These are phyloP conservation scores for Neurospora sp. DNA, from an alignment of 495 filamentous ascomycete species.

Conservation along the genomic window DNA sequence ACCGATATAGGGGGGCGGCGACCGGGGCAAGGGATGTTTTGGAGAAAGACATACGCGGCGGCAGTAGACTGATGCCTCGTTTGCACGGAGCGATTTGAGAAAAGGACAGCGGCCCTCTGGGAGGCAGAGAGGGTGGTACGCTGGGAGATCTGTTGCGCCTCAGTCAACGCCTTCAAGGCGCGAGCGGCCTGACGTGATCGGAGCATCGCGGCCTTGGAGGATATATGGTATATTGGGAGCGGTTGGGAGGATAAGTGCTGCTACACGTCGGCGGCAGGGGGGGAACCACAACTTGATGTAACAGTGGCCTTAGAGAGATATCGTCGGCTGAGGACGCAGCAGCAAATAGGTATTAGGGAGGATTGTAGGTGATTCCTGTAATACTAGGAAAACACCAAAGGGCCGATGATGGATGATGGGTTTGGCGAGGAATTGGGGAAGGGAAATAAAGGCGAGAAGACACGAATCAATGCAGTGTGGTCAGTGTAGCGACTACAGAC, in stretches of 20 bases:
- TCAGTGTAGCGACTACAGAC: neutral
- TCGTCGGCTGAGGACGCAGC: neutral
- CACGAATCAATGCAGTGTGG: neutral
- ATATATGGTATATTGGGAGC: neutral
- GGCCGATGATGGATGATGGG: neutral
- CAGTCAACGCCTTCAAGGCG: conserved; percentile 34
- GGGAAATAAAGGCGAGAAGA: neutral
- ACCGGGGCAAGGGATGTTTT: neutral
- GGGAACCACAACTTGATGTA: neutral
- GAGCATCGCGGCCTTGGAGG: conserved; percentile 25
- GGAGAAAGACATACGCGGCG: conserved; percentile 7
- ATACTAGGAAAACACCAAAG: neutral
- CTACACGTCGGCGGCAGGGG: neutral
- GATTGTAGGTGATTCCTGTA: neutral
- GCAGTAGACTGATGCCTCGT: conserved; percentile 28
- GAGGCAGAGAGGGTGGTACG: conserved; percentile 15
- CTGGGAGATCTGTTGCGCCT: conserved; percentile 22
- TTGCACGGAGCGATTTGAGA: conserved; percentile 14
- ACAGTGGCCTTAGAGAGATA: neutral
- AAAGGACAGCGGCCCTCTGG: conserved; percentile 15
- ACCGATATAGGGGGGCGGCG: neutral
- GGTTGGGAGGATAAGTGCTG: neutral
- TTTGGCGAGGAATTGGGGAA: neutral
- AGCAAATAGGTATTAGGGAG: neutral
- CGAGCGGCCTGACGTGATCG: conserved; percentile 30